A percentile compares a stretch with the other conserved stretches of the same genome.
phyloP scores from a whole-genome alignment of 192 early-diverging fungal species.

The Bifiguratus adelaidae region DNA sequence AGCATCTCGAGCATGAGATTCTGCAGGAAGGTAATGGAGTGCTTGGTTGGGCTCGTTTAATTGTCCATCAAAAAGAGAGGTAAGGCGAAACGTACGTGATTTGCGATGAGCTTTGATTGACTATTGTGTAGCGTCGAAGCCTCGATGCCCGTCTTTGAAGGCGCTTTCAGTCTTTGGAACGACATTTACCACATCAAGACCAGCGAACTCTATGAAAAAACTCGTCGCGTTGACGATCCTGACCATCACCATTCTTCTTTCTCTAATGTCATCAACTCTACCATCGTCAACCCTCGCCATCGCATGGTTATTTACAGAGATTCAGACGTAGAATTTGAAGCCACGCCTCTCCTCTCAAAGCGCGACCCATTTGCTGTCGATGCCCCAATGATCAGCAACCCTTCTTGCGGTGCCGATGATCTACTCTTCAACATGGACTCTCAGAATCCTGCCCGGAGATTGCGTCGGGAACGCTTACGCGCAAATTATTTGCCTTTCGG shows the following conservation, averaged over 20 bases:
- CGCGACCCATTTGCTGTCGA: neutral
- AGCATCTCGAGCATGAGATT: constrained; percentile 16
- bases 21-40: constrained; percentile 29
- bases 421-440: neutral
- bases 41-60: constrained; percentile 33
- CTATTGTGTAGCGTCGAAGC: constrained; percentile 1
- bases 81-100: neutral
- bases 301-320: constrained; percentile 51
- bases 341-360: neutral
- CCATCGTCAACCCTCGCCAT: neutral
- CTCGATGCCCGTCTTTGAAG: constrained; percentile 37
- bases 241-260: constrained; percentile 9
- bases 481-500: neutral
- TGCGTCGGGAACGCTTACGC: neutral
- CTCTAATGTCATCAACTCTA: neutral
- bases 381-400: too few relatives aligned
- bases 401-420: constrained; percentile 10
- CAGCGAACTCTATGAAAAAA: constrained; percentile 32
- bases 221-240: constrained; percentile 42
- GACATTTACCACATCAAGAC: constrained; percentile 51
- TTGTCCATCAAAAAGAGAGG: neutral
- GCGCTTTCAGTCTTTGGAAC: constrained; percentile 35
- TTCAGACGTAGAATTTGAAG: constrained; percentile 30
- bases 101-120: neutral
- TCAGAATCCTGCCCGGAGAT: neutral